Evolutionary conservation across 2,329 filamentous ascomycete species (phyloP).

Genomic region (Thermoascus crustaceus): DNA sequence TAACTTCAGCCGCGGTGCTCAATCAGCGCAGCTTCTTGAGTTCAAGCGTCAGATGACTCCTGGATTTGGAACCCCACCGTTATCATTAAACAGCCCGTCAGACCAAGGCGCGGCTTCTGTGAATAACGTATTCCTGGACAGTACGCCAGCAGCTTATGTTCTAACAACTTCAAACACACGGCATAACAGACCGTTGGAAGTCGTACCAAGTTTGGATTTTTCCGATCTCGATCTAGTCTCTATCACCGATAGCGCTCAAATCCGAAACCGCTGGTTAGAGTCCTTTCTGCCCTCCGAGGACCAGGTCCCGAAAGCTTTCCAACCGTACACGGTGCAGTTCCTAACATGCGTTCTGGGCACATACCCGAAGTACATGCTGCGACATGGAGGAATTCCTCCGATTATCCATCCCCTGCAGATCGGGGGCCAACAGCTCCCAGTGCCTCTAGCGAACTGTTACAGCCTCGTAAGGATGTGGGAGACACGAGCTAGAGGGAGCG

Average conservation of each 20-base stretch:
- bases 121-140: background rate
- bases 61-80: background rate
- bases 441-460: conserved; percentile 18
- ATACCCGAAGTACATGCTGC: conserved; percentile 16
- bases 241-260: conserved; percentile 14
- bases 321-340: conserved; percentile 17
- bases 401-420: conserved; percentile 20
- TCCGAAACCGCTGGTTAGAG: conserved; percentile 22
- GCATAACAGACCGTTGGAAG: background rate
- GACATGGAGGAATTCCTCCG: conserved; percentile 12
- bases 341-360: conserved; percentile 17
- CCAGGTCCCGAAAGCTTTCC: conserved; percentile 14
- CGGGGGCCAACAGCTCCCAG: conserved; percentile 4
- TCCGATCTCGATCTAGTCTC: conserved; percentile 10
- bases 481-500: conserved; percentile 18
- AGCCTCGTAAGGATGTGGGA: conserved; percentile 21
- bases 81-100: background rate
- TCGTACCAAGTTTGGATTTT: too few relatives aligned
- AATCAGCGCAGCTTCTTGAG: too few relatives aligned
- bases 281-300: conserved; percentile 14
- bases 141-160: too few relatives aligned
- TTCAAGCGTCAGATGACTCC: too few relatives aligned
- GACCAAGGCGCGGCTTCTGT: background rate
- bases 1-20: background rate
- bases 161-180: too few relatives aligned